phyloP scores from a whole-genome alignment of 352 stramenopile genomes.

The Phytophthora pistaciae region DNA sequence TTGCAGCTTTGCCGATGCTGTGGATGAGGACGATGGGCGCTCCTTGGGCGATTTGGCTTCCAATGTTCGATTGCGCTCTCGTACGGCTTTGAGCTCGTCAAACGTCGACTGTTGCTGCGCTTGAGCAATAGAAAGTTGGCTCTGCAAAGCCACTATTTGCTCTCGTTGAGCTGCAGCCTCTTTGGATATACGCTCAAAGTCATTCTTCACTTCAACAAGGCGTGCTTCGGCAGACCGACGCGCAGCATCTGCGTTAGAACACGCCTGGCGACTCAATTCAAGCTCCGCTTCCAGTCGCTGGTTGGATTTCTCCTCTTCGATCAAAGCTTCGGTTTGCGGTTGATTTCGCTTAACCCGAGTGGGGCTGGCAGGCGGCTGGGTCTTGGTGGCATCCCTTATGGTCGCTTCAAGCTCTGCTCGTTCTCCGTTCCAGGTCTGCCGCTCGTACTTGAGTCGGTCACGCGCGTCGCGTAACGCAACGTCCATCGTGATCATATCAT shows the following conservation, averaged over 20 bases:
- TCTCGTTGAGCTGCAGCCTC: conserved; percentile 48
- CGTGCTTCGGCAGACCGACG: conserved; percentile 18
- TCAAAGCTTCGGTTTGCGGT: conserved; percentile 10
- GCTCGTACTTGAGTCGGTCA: conserved; percentile 50
- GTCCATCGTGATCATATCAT: conserved; percentile 60
- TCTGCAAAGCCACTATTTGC: conserved; percentile 47
- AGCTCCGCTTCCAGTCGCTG: conserved; percentile 35
- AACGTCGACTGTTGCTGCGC: conserved; percentile 13
- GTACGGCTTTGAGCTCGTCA: conserved; percentile 22
- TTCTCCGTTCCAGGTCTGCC: conserved; percentile 44
- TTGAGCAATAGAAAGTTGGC: conserved; percentile 38
- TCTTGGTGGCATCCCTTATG: conserved; percentile 31
- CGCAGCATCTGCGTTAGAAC: conserved; percentile 16
- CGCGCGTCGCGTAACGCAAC: conserved; percentile 41
- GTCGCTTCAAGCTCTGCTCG: conserved; percentile 29
- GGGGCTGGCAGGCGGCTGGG: conserved; percentile 28
- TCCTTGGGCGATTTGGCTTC: conserved; percentile 28
- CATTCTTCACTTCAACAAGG: conserved; percentile 22
- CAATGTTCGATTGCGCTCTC: conserved; percentile 21
- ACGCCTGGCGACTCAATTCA: conserved; percentile 27
- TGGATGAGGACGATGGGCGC: conserved; percentile 8
- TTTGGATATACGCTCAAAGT: conserved; percentile 31
- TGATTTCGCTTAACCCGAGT: conserved; percentile 21
- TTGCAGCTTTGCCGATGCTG: conserved; percentile 29
- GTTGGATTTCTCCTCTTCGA: conserved; percentile 34